These are phyloP conservation scores for Starmerella khaoyaiensis DNA, from an alignment of 805 yeast species.

Conservation along the genomic window DNA sequence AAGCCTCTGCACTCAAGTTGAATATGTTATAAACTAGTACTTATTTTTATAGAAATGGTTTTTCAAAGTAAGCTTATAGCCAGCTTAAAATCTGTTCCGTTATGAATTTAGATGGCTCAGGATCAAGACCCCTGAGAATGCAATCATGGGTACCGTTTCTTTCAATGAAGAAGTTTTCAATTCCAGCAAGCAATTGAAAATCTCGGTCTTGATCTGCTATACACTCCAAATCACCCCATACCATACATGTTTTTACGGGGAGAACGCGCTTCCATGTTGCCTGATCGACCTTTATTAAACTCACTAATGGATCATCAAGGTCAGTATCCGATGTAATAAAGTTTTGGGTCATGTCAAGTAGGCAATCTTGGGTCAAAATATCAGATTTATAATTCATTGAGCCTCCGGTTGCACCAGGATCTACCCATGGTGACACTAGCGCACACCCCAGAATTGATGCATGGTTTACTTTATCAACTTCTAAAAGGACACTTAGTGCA, in stretches of 20 bases:
- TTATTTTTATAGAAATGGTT: no score
- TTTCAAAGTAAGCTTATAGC: no score
- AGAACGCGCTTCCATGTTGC: slow-evolving; percentile 16
- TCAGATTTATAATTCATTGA: slow-evolving; percentile 13
- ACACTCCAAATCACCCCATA: slow-evolving; percentile 21
- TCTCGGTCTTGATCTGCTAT: slow-evolving; percentile 16
- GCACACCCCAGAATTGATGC: slow-evolving; percentile 9
- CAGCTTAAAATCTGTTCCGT: slow-evolving; percentile 6
- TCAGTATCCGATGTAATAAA: slow-evolving; percentile 5
- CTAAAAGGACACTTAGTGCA: slow-evolving; percentile 14
- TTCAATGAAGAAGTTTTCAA: slow-evolving; percentile 13
- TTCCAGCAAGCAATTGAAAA: slow-evolving; percentile 6
- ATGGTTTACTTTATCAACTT: slow-evolving; percentile 5
- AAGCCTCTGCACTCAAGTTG: slow-evolving; percentile 12
- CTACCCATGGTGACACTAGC: slow-evolving; percentile 20
- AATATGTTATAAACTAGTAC: slow-evolving; percentile 7
- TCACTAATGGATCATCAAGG: slow-evolving; percentile 13
- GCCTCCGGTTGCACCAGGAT: slow-evolving; percentile 11
- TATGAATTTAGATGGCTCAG: slow-evolving; percentile 12
- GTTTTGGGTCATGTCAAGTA: slow-evolving; percentile 10
- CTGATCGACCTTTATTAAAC: slow-evolving; percentile 12
- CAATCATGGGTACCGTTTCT: slow-evolving; percentile 21
- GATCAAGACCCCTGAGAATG: slow-evolving; percentile 14
- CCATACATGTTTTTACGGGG: slow-evolving; percentile 11
- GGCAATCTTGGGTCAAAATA: slow-evolving; percentile 11